Evolutionary conservation across 2,329 filamentous ascomycete species (phyloP), one percentile per base, ranked within the genome.

Genomic region (Fusarium xylarioides): DNA sequence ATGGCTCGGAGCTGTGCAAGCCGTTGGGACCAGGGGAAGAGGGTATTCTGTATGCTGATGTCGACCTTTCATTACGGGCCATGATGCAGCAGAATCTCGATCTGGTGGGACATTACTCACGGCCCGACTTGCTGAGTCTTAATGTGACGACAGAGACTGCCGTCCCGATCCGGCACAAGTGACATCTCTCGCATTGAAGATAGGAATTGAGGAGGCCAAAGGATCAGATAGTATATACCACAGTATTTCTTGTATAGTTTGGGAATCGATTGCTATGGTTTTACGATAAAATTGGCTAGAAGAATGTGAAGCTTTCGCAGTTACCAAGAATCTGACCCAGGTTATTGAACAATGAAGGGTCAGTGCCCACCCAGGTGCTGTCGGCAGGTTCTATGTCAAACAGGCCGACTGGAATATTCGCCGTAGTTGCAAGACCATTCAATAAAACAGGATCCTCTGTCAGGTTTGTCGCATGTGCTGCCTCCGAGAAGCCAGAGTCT

Each of bases 121-220:
- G 43, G 0, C 43, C 43, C 1, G 43, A 46, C 26, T 28, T 26
- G 43, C 2, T 46, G 8, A 46, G 43, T 28, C 43, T 26, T 1
- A 26, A 46, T 46, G 43, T 46, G 23, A 46, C 23, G 1, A 46
- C 23, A 4, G 43, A 46, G 43, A 46, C 23, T 46, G 43, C 43
- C 3, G 43, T 46, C 19, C 23, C 43, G 11, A 14, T 46, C 9
- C 43, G 43, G 26, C 43, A 46, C 18, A 46, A 19, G 23, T 46
- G 5, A 10, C 7, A 43, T 2, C 10, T 16, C 10, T 43, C 10
- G 1, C 15, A 0, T 11, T 15, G 1, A 2, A 14, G 21, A 40
- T 9, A 8, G 38, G 11, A 14, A 40, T 14, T 11, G 11, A 12
- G 12, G 32, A 32, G 32, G 32, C 12, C 10, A 32, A 32, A 32